Evolutionary conservation across 345 rosid genomes (phyloP), one percentile per base, ranked within the genome.

Genomic region (Syzygium oleosum): DNA sequence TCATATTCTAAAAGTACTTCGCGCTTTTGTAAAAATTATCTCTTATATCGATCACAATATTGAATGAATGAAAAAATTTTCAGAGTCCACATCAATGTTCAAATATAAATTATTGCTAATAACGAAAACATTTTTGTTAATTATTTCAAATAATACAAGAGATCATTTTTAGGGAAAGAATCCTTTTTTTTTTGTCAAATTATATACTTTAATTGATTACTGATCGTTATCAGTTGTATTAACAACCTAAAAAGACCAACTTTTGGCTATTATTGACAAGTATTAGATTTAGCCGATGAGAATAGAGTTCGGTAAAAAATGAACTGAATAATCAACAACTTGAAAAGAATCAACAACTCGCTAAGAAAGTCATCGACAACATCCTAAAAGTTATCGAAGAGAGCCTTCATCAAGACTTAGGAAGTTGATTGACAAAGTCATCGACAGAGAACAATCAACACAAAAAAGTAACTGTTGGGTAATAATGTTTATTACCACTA

Each of bases 401-500:
- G 19, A 61, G 1, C 9, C 73, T 61, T n/a, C 34, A 27, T 68
- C 46, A 73, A 0, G 80, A 73, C 59, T 54, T 55, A 22, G 10
- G 14, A 34, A 73, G 25, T 0, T 0, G 14, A 73, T 73, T 11
- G 22, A 34, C 2, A 31, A 34, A 19, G 3, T 19, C 5, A 73
- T 34, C 13, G 11, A 9, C 1, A 73, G 4, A 10, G 6, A 6
- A 0, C 49, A 34, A 34, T 73, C 1, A 0, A 34, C 46, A 17
- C 25, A 34, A 9, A 68, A 2, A 0, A 1, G 4, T 9, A 41
- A 1, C 6, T 73, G 0, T 19, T 4, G 4, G 12, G 7, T 34
- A 34, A 68, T 4, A 34, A 68, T 0, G 80, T 38, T 73, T 73
- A 17, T 34, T 34, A 16, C 41, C 7, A 0, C 13, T 34, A 34